Conservation (phyloP, 345 rosid species). For the Linum trigynum region DNA sequence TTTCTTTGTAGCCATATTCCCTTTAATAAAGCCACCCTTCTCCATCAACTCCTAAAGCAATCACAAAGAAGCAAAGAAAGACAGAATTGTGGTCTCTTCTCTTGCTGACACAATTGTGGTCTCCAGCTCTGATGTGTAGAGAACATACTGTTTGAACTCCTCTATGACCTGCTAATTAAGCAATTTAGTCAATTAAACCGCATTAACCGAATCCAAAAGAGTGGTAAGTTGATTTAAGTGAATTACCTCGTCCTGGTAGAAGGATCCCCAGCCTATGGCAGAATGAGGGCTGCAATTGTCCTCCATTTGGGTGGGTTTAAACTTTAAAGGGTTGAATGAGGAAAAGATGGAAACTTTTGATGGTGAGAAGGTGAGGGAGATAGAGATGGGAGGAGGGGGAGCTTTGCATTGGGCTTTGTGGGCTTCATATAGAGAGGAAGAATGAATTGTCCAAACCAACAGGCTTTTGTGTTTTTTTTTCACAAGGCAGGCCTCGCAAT, state of each 20-base stretch:
- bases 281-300: background rate
- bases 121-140: conserved; percentile 4
- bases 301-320: background rate
- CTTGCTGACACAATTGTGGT: background rate
- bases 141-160: conserved; percentile 4
- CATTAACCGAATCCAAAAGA: background rate
- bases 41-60: conserved; percentile 2
- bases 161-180: conserved; percentile 1
- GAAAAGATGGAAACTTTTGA: too few species aligned
- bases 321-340: background rate
- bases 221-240: too few species aligned
- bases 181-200: too few species aligned
- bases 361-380: background rate
- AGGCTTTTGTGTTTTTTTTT: too few species aligned
- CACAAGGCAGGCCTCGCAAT: too few species aligned
- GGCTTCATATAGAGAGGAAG: background rate
- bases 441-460: too few species aligned
- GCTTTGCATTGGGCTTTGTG: background rate
- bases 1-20: too few species aligned
- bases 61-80: conserved; percentile 17
- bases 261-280: background rate
- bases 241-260: background rate
- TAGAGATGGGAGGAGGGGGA: background rate
- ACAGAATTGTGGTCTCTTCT: conserved; percentile 12
- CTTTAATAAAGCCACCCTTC: conserved; percentile 25